These are phyloP conservation scores for Raphanus sativus DNA, from an alignment of 345 rosid species.

Conservation along the genomic window DNA sequence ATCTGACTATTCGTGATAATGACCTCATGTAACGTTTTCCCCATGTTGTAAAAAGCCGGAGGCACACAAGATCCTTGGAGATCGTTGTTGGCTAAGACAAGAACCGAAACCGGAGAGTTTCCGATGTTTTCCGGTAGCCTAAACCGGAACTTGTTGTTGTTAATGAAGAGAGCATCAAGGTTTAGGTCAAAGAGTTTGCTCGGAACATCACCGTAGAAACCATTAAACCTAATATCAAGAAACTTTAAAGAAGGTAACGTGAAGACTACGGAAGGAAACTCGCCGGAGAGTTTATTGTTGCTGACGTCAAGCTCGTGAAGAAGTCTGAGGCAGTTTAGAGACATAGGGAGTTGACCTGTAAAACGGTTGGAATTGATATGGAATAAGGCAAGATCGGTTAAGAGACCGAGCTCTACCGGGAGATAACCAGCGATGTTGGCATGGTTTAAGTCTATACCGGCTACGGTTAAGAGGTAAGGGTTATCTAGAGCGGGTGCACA, in stretches of 20 bases:
- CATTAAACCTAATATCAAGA: slow-evolving; percentile 74
- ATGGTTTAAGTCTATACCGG: slow-evolving; percentile 81
- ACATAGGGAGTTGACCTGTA: slow-evolving; percentile 54
- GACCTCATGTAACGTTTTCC: slow-evolving; percentile 51
- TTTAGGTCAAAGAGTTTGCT: slow-evolving; percentile 55
- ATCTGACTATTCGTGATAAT: slow-evolving; percentile 55
- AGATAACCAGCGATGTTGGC: slow-evolving; percentile 66
- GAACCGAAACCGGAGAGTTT: slow-evolving; percentile 70
- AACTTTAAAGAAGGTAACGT: slow-evolving; percentile 65
- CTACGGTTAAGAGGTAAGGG: slow-evolving; percentile 57
- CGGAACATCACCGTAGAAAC: slow-evolving; percentile 61
- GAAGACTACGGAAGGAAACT: slow-evolving; percentile 63
- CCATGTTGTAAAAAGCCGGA: slow-evolving; percentile 62
- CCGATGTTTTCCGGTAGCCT: slow-evolving; percentile 69
- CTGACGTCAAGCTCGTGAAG: slow-evolving; percentile 78
- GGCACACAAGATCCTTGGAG: slow-evolving; percentile 66
- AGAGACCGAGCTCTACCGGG: slow-evolving; percentile 70
- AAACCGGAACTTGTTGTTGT: slow-evolving; percentile 72
- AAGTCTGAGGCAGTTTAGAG: slow-evolving; percentile 47
- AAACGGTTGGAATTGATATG: slow-evolving; percentile 81
- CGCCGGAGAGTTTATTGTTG: slow-evolving; percentile 64
- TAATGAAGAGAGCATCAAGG: slow-evolving; percentile 83
- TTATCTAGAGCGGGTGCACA: slow-evolving; percentile 73
- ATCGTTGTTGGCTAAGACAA: slow-evolving; percentile 74
- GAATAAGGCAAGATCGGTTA: slow-evolving; percentile 70